Percentiles rank a stretch among this genome's conserved stretches.
phyloP scores from a whole-genome alignment of 257 asterid species.

The Verbascum thapsus region DNA sequence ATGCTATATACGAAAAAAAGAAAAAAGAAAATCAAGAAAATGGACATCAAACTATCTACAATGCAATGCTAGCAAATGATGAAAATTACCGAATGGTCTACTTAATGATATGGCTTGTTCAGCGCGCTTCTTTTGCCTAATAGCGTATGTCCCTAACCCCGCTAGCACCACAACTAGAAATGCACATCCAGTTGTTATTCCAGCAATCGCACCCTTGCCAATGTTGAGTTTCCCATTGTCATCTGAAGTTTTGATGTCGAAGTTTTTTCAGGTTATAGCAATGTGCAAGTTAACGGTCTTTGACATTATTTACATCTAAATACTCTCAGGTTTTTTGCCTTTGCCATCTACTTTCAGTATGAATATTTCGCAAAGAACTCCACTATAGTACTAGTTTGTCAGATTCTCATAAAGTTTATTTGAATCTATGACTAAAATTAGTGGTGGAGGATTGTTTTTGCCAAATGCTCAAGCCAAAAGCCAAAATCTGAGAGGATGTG shows the following conservation, averaged over 20 bases:
- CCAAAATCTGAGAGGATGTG: no score
- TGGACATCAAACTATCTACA: not conserved
- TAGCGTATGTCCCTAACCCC: conserved; percentile 64
- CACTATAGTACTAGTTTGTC: no score
- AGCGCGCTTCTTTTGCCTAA: conserved; percentile 78
- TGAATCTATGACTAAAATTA: no score
- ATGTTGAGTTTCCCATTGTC: conserved; percentile 44
- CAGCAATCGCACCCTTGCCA: conserved; percentile 57
- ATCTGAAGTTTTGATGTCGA: conserved; percentile 39
- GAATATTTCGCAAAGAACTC: no score
- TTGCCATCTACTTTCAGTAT: no score
- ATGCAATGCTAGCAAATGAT: not conserved
- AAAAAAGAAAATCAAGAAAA: conserved; percentile 22
- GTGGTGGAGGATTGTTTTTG: no score
- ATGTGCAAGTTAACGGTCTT: not conserved
- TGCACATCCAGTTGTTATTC: conserved; percentile 69
- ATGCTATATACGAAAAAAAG: conserved; percentile 45
- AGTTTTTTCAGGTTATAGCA: not conserved
- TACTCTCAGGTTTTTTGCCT: no score
- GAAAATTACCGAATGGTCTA: conserved; percentile 80
- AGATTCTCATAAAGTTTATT: no score
- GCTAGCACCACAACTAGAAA: conserved; percentile 63
- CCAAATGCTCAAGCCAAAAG: no score
- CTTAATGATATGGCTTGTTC: conserved; percentile 80
- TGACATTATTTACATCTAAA: no score